These are phyloP conservation scores for Rutstroemia sp. DNA, from an alignment of 2,329 filamentous ascomycete species.

Conservation along the genomic window DNA sequence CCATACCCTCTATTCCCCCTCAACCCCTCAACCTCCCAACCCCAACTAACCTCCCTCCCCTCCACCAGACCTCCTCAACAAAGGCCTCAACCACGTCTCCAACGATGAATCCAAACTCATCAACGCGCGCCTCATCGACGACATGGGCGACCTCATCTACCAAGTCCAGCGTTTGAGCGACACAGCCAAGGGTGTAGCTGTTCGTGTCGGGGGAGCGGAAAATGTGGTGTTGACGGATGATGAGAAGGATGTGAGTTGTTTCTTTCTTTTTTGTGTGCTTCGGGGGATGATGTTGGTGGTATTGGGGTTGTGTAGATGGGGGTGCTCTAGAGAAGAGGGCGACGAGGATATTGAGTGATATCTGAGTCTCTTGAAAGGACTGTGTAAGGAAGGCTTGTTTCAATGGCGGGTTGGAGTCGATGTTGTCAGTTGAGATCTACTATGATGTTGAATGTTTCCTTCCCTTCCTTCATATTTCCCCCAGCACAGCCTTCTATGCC, in stretches of 20 bases:
- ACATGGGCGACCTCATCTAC: slow-evolving; percentile 43
- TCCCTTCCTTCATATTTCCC: not conserved
- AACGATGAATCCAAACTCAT: slow-evolving; percentile 5
- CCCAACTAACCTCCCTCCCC: not conserved
- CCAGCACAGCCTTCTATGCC: too few species aligned
- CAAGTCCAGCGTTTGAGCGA: slow-evolving; percentile 40
- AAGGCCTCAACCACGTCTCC: not conserved
- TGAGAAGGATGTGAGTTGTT: slow-evolving; percentile 5
- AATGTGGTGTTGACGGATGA: not conserved
- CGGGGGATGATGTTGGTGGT: not conserved
- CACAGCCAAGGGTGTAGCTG: slow-evolving; percentile 34
- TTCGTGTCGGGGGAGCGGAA: slow-evolving; percentile 32
- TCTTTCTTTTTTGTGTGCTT: not conserved
- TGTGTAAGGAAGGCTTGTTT: too few species aligned
- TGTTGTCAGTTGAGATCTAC: too few species aligned
- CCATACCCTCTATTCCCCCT: too few species aligned
- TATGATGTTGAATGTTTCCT: too few species aligned
- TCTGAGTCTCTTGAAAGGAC: too few species aligned
- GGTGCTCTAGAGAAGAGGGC: slow-evolving; percentile 20
- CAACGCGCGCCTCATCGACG: slow-evolving; percentile 36
- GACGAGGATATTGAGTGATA: too few species aligned
- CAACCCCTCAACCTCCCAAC: not conserved
- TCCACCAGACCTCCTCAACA: not conserved
- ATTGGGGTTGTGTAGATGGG: not conserved
- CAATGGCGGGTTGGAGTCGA: too few species aligned